Evolutionary conservation across 1,139 yeast species (phyloP).

Genomic region (Suhomyces kunorum): DNA sequence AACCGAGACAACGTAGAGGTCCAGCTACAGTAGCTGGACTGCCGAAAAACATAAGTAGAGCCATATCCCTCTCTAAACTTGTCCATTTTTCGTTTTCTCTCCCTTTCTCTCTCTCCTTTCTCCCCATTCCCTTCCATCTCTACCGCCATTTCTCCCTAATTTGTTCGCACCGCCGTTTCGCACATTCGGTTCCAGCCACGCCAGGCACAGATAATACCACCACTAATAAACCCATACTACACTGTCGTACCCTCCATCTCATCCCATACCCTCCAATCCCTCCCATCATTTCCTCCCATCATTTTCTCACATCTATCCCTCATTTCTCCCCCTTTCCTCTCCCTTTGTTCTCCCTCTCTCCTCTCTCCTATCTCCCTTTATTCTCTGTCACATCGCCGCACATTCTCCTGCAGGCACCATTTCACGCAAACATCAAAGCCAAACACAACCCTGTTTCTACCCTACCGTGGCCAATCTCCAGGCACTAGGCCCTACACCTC

Average conservation of each 20-base stretch:
- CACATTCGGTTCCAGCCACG: too few species aligned
- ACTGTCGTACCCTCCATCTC: background rate
- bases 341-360: background rate
- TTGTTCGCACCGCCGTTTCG: too few species aligned
- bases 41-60: too few species aligned
- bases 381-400: background rate
- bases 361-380: background rate
- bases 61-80: too few species aligned
- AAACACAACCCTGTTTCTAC: conserved; percentile 1
- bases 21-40: too few species aligned
- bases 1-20: too few species aligned
- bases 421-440: conserved; percentile 6
- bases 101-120: too few species aligned
- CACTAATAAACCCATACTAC: background rate
- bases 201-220: too few species aligned
- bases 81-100: too few species aligned
- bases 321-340: background rate
- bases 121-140: too few species aligned
- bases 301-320: too few species aligned
- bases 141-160: too few species aligned
- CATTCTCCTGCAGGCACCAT: conserved; percentile 6
- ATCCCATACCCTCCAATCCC: background rate
- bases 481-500: background rate
- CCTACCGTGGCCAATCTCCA: conserved; percentile 1
- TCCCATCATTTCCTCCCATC: background rate